Evolutionary conservation across 2,329 filamentous ascomycete genomes (phyloP).

Genomic region (Ampelomyces quisqualis): DNA sequence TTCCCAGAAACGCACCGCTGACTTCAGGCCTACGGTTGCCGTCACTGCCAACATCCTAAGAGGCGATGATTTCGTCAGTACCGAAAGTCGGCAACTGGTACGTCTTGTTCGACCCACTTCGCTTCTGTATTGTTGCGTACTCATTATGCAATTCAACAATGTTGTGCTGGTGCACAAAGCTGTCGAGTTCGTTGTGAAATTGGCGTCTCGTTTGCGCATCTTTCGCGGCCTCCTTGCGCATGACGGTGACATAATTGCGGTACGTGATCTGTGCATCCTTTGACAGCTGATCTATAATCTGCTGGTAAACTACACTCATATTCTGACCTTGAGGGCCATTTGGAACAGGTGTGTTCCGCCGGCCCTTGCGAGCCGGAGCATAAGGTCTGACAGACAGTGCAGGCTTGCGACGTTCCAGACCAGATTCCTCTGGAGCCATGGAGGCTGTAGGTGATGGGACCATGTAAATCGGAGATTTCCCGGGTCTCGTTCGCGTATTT

Average conservation of each 20-base stretch:
- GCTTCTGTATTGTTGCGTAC: neutral
- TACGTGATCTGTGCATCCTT: neutral
- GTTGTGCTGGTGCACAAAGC: neutral
- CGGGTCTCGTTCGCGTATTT: too few relatives aligned
- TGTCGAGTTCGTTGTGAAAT: neutral
- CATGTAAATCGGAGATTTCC: too few relatives aligned
- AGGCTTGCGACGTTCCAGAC: too few relatives aligned
- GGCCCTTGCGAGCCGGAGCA: neutral
- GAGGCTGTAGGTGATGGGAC: too few relatives aligned
- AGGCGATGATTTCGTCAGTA: too few relatives aligned
- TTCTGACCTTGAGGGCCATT: neutral
- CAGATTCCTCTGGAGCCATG: too few relatives aligned
- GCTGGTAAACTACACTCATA: neutral
- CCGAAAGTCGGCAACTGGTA: slow-evolving; percentile 9
- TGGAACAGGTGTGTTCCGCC: neutral
- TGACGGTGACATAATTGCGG: neutral
- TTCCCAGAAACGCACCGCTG: too few relatives aligned
- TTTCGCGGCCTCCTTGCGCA: neutral
- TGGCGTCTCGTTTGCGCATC: neutral
- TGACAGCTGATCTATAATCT: neutral
- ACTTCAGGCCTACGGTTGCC: too few relatives aligned
- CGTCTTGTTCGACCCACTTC: neutral
- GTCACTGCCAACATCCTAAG: too few relatives aligned
- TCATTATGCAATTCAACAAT: slow-evolving; percentile 5
- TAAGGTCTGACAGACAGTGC: too few relatives aligned